These are phyloP conservation scores for Typha latifolia DNA, from an alignment of 176 grass and related monocot genomes.

Conservation along the genomic window DNA sequence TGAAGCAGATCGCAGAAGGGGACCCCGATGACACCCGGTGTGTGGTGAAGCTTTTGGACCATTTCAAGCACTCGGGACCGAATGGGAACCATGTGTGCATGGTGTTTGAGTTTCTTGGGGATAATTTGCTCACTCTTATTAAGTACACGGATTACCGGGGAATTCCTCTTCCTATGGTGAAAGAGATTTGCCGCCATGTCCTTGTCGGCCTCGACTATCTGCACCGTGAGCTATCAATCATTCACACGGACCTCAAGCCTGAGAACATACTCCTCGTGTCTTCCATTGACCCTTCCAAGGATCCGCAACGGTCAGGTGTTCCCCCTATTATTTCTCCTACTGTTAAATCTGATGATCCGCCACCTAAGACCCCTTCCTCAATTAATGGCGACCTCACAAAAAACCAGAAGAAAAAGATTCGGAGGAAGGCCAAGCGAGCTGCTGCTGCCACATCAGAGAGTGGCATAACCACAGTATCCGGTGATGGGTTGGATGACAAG, in stretches of 20 bases:
- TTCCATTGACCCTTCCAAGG: constrained; percentile 79
- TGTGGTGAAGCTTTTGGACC: constrained; percentile 92
- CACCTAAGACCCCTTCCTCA: constrained; percentile 21
- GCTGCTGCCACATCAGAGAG: constrained; percentile 51
- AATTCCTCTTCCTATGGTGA: constrained; percentile 73
- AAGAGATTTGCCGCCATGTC: constrained; percentile 78
- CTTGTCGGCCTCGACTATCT: constrained; percentile 90
- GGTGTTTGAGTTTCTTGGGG: constrained; percentile 99
- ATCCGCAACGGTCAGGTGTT: constrained; percentile 49
- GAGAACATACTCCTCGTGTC: constrained; percentile 91
- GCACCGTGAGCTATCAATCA: constrained; percentile 67
- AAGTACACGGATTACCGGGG: constrained; percentile 80
- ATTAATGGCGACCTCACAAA: constrained; percentile 52
- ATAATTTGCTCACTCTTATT: constrained; percentile 89
- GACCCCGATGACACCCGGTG: constrained; percentile 62
- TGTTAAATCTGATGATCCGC: constrained; percentile 28
- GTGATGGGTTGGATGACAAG: constrained; percentile 57
- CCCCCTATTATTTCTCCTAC: constrained; percentile 38
- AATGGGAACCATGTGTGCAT: constrained; percentile 96
- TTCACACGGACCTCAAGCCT: constrained; percentile 98
- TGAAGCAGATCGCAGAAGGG: constrained; percentile 84
- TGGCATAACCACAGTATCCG: constrained; percentile 24
- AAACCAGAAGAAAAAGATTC: constrained; percentile 96
- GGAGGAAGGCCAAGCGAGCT: constrained; percentile 69
- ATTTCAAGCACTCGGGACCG: constrained; percentile 95